Conservation (phyloP, 1,139 yeast species). For the Debaryomyces fabryi region DNA sequence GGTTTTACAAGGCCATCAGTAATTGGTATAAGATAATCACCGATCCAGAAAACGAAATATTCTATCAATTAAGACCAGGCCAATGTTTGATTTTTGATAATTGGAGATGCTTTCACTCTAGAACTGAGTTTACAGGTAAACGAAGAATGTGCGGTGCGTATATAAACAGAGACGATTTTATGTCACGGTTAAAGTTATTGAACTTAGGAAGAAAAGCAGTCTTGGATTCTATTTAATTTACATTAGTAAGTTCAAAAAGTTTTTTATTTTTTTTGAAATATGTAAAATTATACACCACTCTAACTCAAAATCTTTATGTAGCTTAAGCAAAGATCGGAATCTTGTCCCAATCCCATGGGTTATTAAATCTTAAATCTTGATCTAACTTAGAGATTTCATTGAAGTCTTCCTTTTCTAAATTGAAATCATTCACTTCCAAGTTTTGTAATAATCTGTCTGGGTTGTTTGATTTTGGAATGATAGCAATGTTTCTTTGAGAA, state of each 20-base stretch:
- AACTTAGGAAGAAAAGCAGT: constrained; percentile 56
- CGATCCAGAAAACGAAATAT: constrained; percentile 54
- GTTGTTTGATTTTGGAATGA: constrained; percentile 75
- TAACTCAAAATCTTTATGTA: not conserved
- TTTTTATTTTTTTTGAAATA: constrained; percentile 3
- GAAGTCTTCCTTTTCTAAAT: constrained; percentile 57
- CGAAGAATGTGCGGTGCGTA: constrained; percentile 81
- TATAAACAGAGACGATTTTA: constrained; percentile 69
- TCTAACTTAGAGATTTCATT: constrained; percentile 58
- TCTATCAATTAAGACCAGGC: constrained; percentile 66
- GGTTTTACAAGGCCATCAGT: constrained; percentile 62
- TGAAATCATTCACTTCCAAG: constrained; percentile 56
- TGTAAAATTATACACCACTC: not conserved
- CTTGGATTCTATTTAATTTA: constrained; percentile 29
- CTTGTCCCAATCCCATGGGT: constrained; percentile 78
- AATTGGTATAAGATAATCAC: constrained; percentile 60
- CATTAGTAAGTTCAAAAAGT: not conserved
- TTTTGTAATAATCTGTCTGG: constrained; percentile 61
- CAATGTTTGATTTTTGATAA: constrained; percentile 72
- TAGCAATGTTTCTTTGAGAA: constrained; percentile 69
- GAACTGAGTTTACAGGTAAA: constrained; percentile 70
- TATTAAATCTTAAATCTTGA: constrained; percentile 75
- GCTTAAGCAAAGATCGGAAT: constrained; percentile 49
- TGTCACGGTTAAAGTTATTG: constrained; percentile 55
- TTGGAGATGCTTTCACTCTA: constrained; percentile 76